phyloP scores from a whole-genome alignment of 2,329 filamentous ascomycete species.

The Hypoxylon sp. region DNA sequence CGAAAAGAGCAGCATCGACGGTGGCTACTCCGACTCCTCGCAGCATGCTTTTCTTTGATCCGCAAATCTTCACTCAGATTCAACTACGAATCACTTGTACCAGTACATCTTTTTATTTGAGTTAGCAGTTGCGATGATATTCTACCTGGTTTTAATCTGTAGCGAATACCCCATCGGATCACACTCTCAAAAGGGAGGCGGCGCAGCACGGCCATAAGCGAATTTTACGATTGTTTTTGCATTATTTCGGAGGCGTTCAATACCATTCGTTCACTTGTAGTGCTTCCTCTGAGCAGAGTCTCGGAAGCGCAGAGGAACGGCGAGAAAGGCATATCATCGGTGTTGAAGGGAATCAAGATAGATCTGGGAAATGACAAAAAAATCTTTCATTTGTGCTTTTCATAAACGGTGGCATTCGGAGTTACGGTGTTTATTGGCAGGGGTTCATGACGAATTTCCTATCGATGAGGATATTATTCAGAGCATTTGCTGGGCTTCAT shows the following conservation, averaged over 20 bases:
- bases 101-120: slow-evolving; percentile 45
- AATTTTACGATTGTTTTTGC: slow-evolving; percentile 43
- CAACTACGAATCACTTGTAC: slow-evolving; percentile 46
- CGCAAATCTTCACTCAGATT: slow-evolving; percentile 37
- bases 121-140: slow-evolving; percentile 44
- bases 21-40: slow-evolving; percentile 52
- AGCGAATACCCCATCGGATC: slow-evolving; percentile 52
- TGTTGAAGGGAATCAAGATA: slow-evolving; percentile 50
- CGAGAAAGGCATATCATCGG: slow-evolving; percentile 49
- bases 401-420: slow-evolving; percentile 40
- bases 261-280: slow-evolving; percentile 30
- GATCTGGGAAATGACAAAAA: slow-evolving; percentile 52
- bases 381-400: slow-evolving; percentile 46
- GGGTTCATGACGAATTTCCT: slow-evolving; percentile 45
- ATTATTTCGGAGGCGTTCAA: slow-evolving; percentile 43
- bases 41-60: slow-evolving; percentile 39
- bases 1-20: slow-evolving; percentile 64
- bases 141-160: slow-evolving; percentile 44
- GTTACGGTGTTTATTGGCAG: slow-evolving; percentile 39
- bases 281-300: slow-evolving; percentile 32
- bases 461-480: slow-evolving; percentile 42
- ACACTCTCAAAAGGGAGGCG: slow-evolving; percentile 45
- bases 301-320: slow-evolving; percentile 34
- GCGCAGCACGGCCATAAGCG: slow-evolving; percentile 46
- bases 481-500: slow-evolving; percentile 43